phyloP scores from a whole-genome alignment of 306 rosid genomes.

The Cucurbita moschata region DNA sequence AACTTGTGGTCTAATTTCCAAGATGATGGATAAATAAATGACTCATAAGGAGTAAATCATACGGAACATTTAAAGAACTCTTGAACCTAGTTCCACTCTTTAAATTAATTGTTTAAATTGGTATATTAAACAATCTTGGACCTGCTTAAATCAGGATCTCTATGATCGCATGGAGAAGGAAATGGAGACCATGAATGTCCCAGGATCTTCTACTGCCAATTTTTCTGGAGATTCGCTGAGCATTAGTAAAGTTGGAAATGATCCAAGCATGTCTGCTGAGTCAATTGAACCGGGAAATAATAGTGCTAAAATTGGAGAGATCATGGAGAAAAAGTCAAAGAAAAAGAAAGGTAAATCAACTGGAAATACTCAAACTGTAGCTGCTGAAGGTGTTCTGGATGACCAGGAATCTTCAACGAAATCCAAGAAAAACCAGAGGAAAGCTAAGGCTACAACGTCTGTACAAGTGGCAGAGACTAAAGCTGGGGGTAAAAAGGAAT shows the following conservation, averaged over 20 bases:
- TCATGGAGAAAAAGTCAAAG: constrained; percentile 56
- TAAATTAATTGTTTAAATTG: background rate
- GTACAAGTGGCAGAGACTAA: constrained; percentile 46
- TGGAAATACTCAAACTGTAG: constrained; percentile 25
- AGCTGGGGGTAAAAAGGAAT: constrained; percentile 52
- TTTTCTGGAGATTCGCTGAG: constrained; percentile 27
- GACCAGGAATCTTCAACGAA: constrained; percentile 49
- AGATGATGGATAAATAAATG: background rate
- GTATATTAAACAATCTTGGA: background rate
- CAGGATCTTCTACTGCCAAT: constrained; percentile 29
- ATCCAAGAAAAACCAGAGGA: constrained; percentile 82
- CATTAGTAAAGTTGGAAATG: constrained; percentile 36
- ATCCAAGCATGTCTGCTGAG: constrained; percentile 37
- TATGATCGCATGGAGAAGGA: constrained; percentile 65
- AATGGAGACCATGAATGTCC: constrained; percentile 48
- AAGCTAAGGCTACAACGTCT: constrained; percentile 53
- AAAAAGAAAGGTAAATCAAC: constrained; percentile 64
- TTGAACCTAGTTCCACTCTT: background rate
- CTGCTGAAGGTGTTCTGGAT: constrained; percentile 50
- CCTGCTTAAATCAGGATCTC: constrained; percentile 41
- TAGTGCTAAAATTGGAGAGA: constrained; percentile 36
- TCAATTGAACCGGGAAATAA: constrained; percentile 41
- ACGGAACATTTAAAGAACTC: background rate
- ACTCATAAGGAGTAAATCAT: background rate
- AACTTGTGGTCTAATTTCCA: background rate